Evolutionary conservation across 1,139 yeast genomes (phyloP).

Genomic region (Zygoascus sp.): DNA sequence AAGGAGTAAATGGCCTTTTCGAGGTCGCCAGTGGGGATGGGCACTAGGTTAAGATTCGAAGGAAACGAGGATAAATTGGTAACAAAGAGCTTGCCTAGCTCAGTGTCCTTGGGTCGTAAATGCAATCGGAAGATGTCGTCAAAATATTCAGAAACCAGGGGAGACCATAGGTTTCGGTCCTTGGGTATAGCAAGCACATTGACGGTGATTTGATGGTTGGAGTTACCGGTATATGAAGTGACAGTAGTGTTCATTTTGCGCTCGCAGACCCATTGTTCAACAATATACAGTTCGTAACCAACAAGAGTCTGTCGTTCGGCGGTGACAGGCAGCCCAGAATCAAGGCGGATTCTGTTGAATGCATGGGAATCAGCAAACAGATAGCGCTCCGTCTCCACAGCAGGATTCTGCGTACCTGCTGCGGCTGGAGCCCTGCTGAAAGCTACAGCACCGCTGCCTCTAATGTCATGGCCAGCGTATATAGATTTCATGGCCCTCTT

Average conservation of each 20-base stretch:
- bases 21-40: conserved; percentile 62
- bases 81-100: conserved; percentile 60
- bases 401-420: no score
- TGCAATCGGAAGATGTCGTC: conserved; percentile 62
- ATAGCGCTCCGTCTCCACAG: conserved; percentile 13
- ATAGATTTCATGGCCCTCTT: not conserved
- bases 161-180: conserved; percentile 54
- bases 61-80: conserved; percentile 80
- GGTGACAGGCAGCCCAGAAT: conserved; percentile 20
- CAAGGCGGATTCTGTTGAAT: conserved; percentile 18
- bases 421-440: no score
- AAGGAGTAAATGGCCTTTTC: conserved; percentile 47
- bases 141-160: conserved; percentile 51
- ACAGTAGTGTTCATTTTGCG: conserved; percentile 64
- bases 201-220: conserved; percentile 56
- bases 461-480: not conserved
- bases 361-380: conserved; percentile 22
- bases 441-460: no score
- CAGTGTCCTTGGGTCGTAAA: conserved; percentile 50
- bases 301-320: conserved; percentile 22
- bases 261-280: conserved; percentile 89
- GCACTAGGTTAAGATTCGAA: conserved; percentile 64
- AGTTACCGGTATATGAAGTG: conserved; percentile 80
- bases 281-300: conserved; percentile 85
- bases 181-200: conserved; percentile 57